Base-by-base conservation (phyloP, 208 protist genomes). In the Crithidia bombi region DNA sequence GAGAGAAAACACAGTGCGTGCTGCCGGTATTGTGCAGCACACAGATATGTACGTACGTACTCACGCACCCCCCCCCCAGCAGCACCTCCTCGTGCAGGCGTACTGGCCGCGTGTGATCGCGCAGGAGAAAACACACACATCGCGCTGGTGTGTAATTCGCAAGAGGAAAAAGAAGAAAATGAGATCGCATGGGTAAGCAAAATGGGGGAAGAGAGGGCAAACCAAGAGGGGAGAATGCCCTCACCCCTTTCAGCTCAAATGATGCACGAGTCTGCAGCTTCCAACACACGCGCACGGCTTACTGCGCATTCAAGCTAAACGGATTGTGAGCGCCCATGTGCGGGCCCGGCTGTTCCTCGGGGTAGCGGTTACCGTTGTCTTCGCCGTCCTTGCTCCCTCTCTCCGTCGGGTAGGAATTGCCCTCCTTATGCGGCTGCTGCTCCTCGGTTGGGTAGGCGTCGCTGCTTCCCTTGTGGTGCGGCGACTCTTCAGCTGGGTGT, bases 301-400 rank as follows among this genome's bases (percentile, higher is more conserved):
- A 69, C n/a, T 66, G 46, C 23, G 44, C 46, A 9, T 43, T 54
- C 21, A 44, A 1, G 46, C 30, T 66, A 66, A 66, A 33, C 10
- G 61, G 61, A 25, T 66, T 66, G 23, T 44, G 47, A 41, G 33
- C 55, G 55, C 47, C 33, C 38, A 62, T 47, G 36, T 62, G 55
- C 38, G 33, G 55, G 7, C 23, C 57, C 3, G 57, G 26, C 41
- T 32, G 3, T 43, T 64, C 57, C 41, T 64, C 57, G 25, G 57
- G 57, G 57, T 64, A 64, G 41, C 28, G 41, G 41, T 38, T 39
- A 19, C 51, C 30, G 51, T 39, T 57, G 19, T 21, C 51, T 23
- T 32, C 23, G 49, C 14, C 38, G 38, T 6, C 38, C 38, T 41
- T 41, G 38, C 14, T 7, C 44, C 17, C 14, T 19, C 21, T 5